Base-by-base conservation (phyloP, 192 early-diverging fungal genomes). In the Coemansia sp. region DNA sequence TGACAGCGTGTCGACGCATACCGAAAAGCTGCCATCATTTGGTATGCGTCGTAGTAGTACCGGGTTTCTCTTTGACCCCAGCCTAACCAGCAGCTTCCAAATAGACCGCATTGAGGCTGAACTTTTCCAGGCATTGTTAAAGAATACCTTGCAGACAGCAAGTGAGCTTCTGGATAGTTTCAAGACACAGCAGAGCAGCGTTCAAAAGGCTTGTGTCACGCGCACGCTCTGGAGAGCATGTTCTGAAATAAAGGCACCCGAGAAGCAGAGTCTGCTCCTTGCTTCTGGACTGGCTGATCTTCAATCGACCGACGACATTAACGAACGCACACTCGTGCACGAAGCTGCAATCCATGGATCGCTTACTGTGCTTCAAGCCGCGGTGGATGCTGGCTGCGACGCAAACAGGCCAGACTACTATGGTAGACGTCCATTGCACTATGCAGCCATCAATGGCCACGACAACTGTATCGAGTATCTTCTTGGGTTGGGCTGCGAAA, bases 221-320 rank as follows among this genome's bases (percentile, higher is more conserved):
- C 75, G 80, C 7, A 72, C 78, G 16, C 73, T 83, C 15, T 83
- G 81, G 81, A 58, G 76, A 3, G 81, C 81, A 23, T 83, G 81
- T 62, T 72, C 76, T 8, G 80, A 83, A 66, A 56, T 82, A n/a
- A 77, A 69, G 56, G 72, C 68, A 21, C 21, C 52, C 6, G 71
- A 67, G 9, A 74, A 72, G 60, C 80, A 77, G 48, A 77, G 86
- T 38, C 65, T 87, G 42, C 73, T 98, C 7, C 79, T 95, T 50
- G 84, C 76, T 32, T 87, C 90, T 0, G 83, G 85, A 5, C 56
- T 88, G 4, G 88, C 97, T 6, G 90, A 97, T 72, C 87, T 88
- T 61, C 92, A 88, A 47, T 94, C 88, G 69, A 78, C 88, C 6
- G 96, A 99, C 75, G 96, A 98, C 67, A 95, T 99, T 76, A 98